phyloP scores from a whole-genome alignment of 2,329 filamentous ascomycete genomes.

The Xylariomycetidae sp. region DNA sequence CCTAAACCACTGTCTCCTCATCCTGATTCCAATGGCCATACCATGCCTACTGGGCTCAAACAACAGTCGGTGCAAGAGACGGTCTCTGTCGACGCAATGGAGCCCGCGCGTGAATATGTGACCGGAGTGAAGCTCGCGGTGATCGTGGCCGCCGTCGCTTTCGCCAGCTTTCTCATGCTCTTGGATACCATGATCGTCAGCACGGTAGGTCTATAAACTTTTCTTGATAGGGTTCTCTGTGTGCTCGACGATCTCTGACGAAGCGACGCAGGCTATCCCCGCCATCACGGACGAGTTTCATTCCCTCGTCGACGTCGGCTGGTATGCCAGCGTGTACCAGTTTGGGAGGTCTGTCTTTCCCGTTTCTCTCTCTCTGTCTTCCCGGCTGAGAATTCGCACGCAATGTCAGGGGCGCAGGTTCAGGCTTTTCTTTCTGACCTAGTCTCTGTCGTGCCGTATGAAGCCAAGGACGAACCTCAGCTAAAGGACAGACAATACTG shows the following conservation, averaged over 20 bases:
- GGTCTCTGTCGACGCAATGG: too few species aligned
- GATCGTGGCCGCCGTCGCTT: slow-evolving; percentile 1
- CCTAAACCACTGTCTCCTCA: too few species aligned
- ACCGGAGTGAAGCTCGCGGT: slow-evolving; percentile 7
- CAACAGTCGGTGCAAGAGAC: too few species aligned
- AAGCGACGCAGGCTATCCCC: slow-evolving; percentile 26
- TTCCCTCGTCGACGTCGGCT: slow-evolving; percentile 39
- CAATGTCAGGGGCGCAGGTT: too few species aligned
- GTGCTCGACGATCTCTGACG: too few species aligned
- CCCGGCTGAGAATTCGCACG: too few species aligned
- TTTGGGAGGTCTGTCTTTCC: slow-evolving; percentile 7
- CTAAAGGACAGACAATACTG: too few species aligned
- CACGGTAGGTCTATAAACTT: slow-evolving; percentile 21
- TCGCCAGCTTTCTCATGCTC: slow-evolving; percentile 28
- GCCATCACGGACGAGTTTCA: slow-evolving; percentile 35
- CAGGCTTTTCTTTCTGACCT: too few species aligned
- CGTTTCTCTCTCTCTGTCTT: background rate
- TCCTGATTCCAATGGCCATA: too few species aligned
- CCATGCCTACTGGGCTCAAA: too few species aligned
- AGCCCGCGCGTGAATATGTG: slow-evolving; percentile 12
- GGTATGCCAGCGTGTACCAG: slow-evolving; percentile 39
- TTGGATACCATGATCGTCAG: slow-evolving; percentile 33
- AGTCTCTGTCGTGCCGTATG: too few species aligned
- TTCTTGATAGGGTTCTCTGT: background rate
- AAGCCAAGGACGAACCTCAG: too few species aligned